These are phyloP conservation scores for Solanum verrucosum DNA, from an alignment of 257 asterid genomes.

Conservation along the genomic window DNA sequence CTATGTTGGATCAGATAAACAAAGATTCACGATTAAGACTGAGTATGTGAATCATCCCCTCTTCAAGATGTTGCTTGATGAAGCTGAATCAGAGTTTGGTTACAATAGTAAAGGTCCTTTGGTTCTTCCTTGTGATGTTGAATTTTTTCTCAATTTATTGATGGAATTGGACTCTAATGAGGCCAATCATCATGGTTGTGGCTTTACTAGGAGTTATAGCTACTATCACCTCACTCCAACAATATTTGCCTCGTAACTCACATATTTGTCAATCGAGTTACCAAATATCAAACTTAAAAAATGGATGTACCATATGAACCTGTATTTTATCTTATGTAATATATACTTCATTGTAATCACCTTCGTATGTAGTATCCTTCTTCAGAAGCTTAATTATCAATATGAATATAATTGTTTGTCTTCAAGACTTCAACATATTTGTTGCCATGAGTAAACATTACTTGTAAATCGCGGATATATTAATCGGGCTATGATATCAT, in stretches of 20 bases:
- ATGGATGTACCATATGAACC: background rate
- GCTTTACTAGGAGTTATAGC: slow-evolving; percentile 11
- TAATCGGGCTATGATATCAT: background rate
- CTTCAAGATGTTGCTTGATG: slow-evolving; percentile 46
- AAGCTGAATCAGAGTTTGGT: slow-evolving; percentile 59
- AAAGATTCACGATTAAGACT: slow-evolving; percentile 41
- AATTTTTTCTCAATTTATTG: slow-evolving; percentile 24
- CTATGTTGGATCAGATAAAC: slow-evolving; percentile 39
- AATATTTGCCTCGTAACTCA: background rate
- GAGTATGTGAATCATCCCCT: slow-evolving; percentile 42
- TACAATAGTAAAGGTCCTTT: slow-evolving; percentile 43
- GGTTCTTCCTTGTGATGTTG: slow-evolving; percentile 48
- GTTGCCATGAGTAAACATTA: background rate
- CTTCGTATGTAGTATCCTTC: background rate
- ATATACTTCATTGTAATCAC: background rate
- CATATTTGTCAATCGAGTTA: background rate
- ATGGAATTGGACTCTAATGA: slow-evolving; percentile 30
- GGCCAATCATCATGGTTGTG: slow-evolving; percentile 2
- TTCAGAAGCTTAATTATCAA: background rate
- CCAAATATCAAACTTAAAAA: background rate
- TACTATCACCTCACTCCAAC: slow-evolving; percentile 20
- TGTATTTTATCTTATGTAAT: background rate
- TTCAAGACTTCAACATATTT: background rate
- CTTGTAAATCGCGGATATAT: background rate
- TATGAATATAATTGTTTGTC: background rate